Base-by-base conservation (phyloP, 768 basidiomycete species). In the Lentinus brumalis region DNA sequence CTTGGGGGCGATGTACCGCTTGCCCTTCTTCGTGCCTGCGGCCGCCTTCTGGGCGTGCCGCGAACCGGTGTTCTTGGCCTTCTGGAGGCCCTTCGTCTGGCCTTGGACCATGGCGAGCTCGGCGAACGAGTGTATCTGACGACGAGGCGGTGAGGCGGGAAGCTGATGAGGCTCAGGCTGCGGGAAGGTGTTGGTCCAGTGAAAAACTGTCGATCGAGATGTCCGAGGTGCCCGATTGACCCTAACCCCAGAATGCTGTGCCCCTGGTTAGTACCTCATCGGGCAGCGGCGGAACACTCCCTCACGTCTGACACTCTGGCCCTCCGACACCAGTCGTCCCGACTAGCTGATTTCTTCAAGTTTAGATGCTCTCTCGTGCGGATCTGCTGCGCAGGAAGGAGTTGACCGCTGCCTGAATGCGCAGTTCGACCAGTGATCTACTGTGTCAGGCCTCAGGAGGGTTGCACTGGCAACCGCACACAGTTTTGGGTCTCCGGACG, bases 1-100 rank as follows among this genome's bases (percentile, higher is more conserved):
- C 76, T 96, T 97, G 35, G 94, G 94, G 35, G 94, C 83, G 57
- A 92, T 84, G 41, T 84, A 77, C 46, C 88, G 83, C 66, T 82
- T 83, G 8, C 94, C 94, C 71, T 95, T 96, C 78, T 91, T 94
- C 18, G 83, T 77, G 35, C 83, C 83, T 1, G 89, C 83, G 1
- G 86, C 85, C 3, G 87, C 84, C 70, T 88, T 92, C 32, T 82
- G 77, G 1, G 85, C 81, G 53, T 85, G 86, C 38, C 88, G 80
- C 7, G 84, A 73, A 3, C 67, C 58, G 14, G 69, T 60, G 9
- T 78, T 71, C 72, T 88, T 91, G 15, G 72, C 72, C 63, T 84
- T 69, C 66, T 67, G 78, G 8, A 91, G 77, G n/a, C 88, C 88
- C 74, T 94, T 95, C n/a, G 86, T 85, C 65, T 85, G 86, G 57